Evolutionary conservation across 1,139 yeast genomes (phyloP).

Genomic region (Saccharomyces hybrid): DNA sequence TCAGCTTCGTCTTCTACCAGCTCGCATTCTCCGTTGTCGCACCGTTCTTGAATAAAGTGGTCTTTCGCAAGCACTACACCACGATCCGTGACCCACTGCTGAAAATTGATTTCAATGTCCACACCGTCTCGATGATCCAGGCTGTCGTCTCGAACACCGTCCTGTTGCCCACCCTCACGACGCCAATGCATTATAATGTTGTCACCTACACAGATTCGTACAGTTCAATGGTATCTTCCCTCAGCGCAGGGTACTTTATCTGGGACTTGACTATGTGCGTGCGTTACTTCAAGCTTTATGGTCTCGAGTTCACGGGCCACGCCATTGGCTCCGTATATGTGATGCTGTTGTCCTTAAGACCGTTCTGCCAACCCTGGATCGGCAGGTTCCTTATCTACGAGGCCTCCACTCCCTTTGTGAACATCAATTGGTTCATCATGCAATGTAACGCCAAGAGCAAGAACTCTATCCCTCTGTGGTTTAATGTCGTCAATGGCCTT

Average conservation of each 20-base stretch:
- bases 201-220: constrained; percentile 55
- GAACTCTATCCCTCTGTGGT: constrained; percentile 40
- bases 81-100: constrained; percentile 38
- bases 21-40: constrained; percentile 36
- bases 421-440: constrained; percentile 83
- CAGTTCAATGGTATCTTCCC: constrained; percentile 60
- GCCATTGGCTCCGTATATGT: constrained; percentile 51
- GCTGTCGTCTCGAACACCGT: constrained; percentile 48
- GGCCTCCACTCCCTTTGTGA: constrained; percentile 88
- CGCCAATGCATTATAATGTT: constrained; percentile 20
- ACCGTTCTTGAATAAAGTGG: constrained; percentile 38
- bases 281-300: constrained; percentile 55
- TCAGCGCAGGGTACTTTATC: constrained; percentile 76
- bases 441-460: constrained; percentile 44
- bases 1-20: constrained; percentile 41
- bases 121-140: constrained; percentile 83
- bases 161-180: constrained; percentile 21
- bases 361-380: constrained; percentile 75
- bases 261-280: constrained; percentile 80
- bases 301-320: constrained; percentile 74
- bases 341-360: constrained; percentile 51
- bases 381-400: constrained; percentile 83
- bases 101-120: constrained; percentile 69
- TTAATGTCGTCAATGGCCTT: constrained; percentile 66
- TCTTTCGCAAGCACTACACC: constrained; percentile 45